Percentiles rank a stretch among this genome's conserved stretches.
phyloP scores from a whole-genome alignment of 495 filamentous ascomycete species.

The Hapsidospora chrysogenum region DNA sequence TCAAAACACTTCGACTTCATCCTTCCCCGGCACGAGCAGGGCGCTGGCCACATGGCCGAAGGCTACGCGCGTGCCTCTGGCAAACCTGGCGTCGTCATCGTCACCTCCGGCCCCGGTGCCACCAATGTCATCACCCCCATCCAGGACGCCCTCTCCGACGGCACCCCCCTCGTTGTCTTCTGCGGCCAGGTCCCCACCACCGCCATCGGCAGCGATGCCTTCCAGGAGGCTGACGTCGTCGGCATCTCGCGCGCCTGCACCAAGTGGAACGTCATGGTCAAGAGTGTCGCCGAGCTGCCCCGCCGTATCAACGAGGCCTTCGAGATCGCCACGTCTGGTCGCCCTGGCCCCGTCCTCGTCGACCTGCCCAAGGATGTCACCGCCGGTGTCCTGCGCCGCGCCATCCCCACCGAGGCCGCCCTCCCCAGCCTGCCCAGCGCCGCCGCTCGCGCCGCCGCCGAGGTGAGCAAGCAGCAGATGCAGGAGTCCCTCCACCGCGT shows the following conservation, averaged over 20 bases:
- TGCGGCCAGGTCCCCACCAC: conserved; percentile 57
- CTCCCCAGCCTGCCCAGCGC: conserved; percentile 53
- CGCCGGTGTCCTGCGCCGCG: conserved; percentile 41
- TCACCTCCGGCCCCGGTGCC: conserved; percentile 64
- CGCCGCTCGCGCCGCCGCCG: conserved; percentile 46
- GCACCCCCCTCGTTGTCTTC: conserved; percentile 66
- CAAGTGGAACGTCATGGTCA: conserved; percentile 79
- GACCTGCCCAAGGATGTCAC: conserved; percentile 71
- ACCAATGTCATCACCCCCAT: conserved; percentile 69
- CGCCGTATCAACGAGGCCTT: conserved; percentile 71
- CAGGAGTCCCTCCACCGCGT: conserved; percentile 43
- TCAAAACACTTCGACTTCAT: conserved; percentile 64
- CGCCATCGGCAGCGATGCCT: conserved; percentile 64
- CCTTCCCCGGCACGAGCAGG: conserved; percentile 64
- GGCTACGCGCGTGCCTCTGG: conserved; percentile 62
- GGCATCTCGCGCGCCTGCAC: conserved; percentile 66
- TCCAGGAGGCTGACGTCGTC: conserved; percentile 65
- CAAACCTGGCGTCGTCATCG: conserved; percentile 60
- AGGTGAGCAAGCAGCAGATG: conserved; percentile 40
- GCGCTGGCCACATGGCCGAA: conserved; percentile 69
- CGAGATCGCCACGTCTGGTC: conserved; percentile 61
- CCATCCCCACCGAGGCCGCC: conserved; percentile 50
- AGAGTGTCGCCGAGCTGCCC: conserved; percentile 62
- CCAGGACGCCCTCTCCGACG: conserved; percentile 64
- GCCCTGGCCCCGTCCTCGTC: conserved; percentile 65